A percentile compares a stretch with the other conserved stretches of the same genome.
Evolutionary conservation across 768 basidiomycete species (phyloP).

Genomic region (Amanita exitialis): DNA sequence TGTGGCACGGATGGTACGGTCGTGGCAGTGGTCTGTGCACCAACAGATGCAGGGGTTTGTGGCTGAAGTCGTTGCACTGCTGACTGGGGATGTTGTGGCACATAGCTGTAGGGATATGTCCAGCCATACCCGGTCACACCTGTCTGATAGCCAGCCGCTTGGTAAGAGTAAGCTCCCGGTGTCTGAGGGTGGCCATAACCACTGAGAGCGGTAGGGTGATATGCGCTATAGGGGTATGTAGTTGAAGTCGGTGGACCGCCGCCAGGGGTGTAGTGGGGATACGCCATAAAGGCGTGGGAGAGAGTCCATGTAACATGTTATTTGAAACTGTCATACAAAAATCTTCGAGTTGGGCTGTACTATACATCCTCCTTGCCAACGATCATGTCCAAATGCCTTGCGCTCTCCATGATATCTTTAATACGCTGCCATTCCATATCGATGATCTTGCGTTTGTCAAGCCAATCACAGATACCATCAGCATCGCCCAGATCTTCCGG

Average conservation of each 20-base stretch:
- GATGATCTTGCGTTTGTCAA: conserved; percentile 60
- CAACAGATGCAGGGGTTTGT: conserved; percentile 17
- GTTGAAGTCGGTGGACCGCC: conserved; percentile 31
- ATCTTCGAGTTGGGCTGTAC: no score
- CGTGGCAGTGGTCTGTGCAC: conserved; percentile 9
- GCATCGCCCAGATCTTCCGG: conserved; percentile 62
- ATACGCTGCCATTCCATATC: conserved; percentile 62
- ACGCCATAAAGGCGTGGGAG: conserved; percentile 9
- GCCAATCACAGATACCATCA: conserved; percentile 77
- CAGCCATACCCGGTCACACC: conserved; percentile 66
- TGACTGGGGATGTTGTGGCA: conserved; percentile 28
- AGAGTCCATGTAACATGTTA: no score
- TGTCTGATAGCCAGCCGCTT: conserved; percentile 44
- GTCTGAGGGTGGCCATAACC: conserved; percentile 33
- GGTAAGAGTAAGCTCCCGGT: conserved; percentile 42
- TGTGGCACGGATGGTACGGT: conserved; percentile 12
- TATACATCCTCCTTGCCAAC: conserved; percentile 32
- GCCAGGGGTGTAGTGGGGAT: conserved; percentile 18
- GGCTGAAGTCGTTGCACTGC: conserved; percentile 18
- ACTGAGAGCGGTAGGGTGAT: conserved; percentile 28
- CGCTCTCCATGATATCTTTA: conserved; percentile 65
- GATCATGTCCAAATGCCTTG: conserved; percentile 49
- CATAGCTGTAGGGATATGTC: conserved; percentile 63
- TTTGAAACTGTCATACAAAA: no score
- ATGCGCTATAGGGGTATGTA: conserved; percentile 58